These are phyloP conservation scores for Penicillium sumatraense DNA, from an alignment of 2,329 filamentous ascomycete species.

Conservation along the genomic window DNA sequence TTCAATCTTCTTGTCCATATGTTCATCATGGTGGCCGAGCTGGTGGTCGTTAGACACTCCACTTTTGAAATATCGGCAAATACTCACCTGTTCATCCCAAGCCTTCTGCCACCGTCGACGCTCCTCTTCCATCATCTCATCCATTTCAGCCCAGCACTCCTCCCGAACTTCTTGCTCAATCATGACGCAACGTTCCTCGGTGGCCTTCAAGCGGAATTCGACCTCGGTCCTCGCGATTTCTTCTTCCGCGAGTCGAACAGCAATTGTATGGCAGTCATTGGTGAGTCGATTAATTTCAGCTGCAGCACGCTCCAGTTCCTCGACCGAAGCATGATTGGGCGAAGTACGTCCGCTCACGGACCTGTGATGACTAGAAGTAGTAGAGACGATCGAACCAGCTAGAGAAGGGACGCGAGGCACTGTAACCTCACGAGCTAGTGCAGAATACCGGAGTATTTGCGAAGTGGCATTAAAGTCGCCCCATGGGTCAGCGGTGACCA, in stretches of 20 bases:
- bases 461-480: conserved; percentile 97
- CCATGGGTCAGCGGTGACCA: conserved; percentile 89
- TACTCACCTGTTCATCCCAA: conserved; percentile 70
- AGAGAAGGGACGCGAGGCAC: conserved; percentile 86
- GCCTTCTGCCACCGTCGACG: conserved; percentile 79
- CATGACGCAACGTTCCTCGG: conserved; percentile 67
- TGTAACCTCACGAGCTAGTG: conserved; percentile 88
- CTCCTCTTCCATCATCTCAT: conserved; percentile 74
- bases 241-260: conserved; percentile 71
- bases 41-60: conserved; percentile 23
- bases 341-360: conserved; percentile 50
- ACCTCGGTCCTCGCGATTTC: conserved; percentile 70
- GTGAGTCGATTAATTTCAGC: conserved; percentile 79
- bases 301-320: conserved; percentile 81
- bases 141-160: conserved; percentile 86
- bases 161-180: conserved; percentile 86
- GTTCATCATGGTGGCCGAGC: conserved; percentile 75
- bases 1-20: conserved; percentile 87
- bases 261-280: conserved; percentile 76
- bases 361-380: conserved; percentile 37
- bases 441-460: conserved; percentile 92
- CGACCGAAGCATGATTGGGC: conserved; percentile 43
- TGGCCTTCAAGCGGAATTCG: conserved; percentile 73
- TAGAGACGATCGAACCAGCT: conserved; percentile 67
- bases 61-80: neutral